Percentiles rank a stretch among this genome's conserved stretches.
Conservation (phyloP, 768 basidiomycete species). For the Aureoboletus auriporus region DNA sequence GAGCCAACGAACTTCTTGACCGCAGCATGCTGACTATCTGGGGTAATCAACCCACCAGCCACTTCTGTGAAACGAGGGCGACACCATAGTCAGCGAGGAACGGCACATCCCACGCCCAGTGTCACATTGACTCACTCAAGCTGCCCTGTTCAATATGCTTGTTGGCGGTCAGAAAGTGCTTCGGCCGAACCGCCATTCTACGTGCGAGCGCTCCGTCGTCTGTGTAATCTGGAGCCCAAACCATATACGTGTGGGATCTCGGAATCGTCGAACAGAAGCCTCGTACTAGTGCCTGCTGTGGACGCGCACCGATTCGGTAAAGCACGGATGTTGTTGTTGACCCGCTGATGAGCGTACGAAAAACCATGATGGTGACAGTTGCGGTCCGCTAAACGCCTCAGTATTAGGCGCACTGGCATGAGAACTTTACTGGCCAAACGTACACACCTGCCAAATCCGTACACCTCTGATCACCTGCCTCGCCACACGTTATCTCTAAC, state of each 20-base stretch:
- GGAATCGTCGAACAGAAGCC: constrained; percentile 8
- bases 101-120: constrained; percentile 5
- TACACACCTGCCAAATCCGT: constrained; percentile 9
- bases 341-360: neutral
- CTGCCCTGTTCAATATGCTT: constrained; percentile 39
- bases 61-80: constrained; percentile 32
- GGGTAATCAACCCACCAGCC: constrained; percentile 55
- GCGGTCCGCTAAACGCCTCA: neutral
- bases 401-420: neutral
- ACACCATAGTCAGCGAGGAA: constrained; percentile 4
- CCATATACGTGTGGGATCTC: constrained; percentile 30
- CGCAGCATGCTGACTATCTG: constrained; percentile 49
- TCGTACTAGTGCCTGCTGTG: constrained; percentile 11
- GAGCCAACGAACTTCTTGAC: constrained; percentile 61
- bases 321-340: neutral
- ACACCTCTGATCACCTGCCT: neutral
- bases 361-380: neutral
- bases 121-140: constrained; percentile 40
- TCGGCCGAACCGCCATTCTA: constrained; percentile 51
- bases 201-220: constrained; percentile 53
- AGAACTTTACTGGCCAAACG: constrained; percentile 6
- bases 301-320: neutral
- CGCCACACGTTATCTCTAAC: no score
- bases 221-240: constrained; percentile 66
- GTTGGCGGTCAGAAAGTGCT: constrained; percentile 48